A percentile compares a stretch with the other conserved stretches of the same genome.
phyloP scores from a whole-genome alignment of 257 asterid species.

The Fraxinus quadrangulata region DNA sequence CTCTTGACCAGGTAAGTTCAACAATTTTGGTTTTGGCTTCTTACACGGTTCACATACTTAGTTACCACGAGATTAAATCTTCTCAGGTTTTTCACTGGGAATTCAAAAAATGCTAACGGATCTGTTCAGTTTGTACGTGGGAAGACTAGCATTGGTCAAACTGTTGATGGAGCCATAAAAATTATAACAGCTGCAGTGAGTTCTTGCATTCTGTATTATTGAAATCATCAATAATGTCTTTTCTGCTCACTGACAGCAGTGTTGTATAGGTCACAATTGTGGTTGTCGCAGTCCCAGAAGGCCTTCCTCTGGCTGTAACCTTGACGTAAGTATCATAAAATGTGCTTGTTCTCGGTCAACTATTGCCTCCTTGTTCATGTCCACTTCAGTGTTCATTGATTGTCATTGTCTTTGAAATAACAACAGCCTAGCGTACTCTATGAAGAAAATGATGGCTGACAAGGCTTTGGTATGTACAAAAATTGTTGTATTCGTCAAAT shows the following conservation, averaged over 20 bases:
- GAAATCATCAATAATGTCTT: conserved; percentile 12
- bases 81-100: conserved; percentile 80
- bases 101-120: conserved; percentile 70
- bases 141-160: conserved; percentile 49
- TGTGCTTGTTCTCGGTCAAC: neutral
- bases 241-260: conserved; percentile 38
- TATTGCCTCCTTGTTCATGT: conserved; percentile 12
- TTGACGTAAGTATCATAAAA: conserved; percentile 67
- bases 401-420: conserved; percentile 26
- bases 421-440: conserved; percentile 91
- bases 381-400: conserved; percentile 24
- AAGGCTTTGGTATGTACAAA: conserved; percentile 76
- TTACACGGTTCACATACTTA: conserved; percentile 23
- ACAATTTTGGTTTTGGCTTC: conserved; percentile 3
- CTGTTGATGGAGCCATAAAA: conserved; percentile 69
- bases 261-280: conserved; percentile 87
- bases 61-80: conserved; percentile 8
- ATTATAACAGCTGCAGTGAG: conserved; percentile 89
- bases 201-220: conserved; percentile 28
- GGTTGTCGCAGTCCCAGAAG: conserved; percentile 98
- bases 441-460: conserved; percentile 99
- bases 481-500: neutral
- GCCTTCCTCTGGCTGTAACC: conserved; percentile 97
- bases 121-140: conserved; percentile 76
- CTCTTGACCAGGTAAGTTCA: conserved; percentile 68